phyloP scores from a whole-genome alignment of 495 filamentous ascomycete species.

The Neurospora sp. region DNA sequence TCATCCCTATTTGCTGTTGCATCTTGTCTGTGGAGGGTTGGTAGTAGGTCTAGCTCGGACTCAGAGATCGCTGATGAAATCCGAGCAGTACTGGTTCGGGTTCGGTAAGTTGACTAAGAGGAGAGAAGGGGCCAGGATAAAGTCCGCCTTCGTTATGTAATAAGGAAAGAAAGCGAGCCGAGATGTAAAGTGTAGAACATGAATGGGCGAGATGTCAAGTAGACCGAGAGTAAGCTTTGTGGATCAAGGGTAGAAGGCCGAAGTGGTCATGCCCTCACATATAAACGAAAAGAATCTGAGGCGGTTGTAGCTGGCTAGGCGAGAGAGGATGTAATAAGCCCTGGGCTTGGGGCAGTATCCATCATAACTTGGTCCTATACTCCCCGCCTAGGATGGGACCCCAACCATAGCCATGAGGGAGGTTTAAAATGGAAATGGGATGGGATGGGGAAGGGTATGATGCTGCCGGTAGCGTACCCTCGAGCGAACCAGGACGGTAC shows the following conservation, averaged over 20 bases:
- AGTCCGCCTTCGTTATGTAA: not conserved
- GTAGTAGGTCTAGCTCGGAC: not conserved
- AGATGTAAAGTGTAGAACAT: not conserved
- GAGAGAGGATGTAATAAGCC: not conserved
- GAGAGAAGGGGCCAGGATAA: not conserved
- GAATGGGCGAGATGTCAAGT: not conserved
- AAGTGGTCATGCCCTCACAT: not conserved
- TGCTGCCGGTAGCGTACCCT: not conserved
- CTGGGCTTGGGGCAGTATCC: not conserved
- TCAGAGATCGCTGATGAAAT: not conserved
- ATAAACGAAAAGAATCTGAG: not conserved
- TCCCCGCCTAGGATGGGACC: not conserved
- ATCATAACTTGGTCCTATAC: not conserved
- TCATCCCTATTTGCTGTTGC: not conserved
- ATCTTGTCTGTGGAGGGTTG: not conserved
- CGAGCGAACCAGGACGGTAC: not conserved
- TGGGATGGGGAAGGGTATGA: not conserved
- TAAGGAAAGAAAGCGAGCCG: not conserved
- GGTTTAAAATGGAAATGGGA: not conserved
- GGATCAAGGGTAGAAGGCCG: not conserved
- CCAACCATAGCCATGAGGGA: not conserved
- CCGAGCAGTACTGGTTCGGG: not conserved
- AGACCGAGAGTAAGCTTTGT: not conserved
- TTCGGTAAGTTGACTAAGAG: not conserved
- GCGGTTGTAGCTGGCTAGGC: not conserved